Evolutionary conservation across 148 eudicot species (phyloP).

Genomic region (Rhododendron mucronatum): DNA sequence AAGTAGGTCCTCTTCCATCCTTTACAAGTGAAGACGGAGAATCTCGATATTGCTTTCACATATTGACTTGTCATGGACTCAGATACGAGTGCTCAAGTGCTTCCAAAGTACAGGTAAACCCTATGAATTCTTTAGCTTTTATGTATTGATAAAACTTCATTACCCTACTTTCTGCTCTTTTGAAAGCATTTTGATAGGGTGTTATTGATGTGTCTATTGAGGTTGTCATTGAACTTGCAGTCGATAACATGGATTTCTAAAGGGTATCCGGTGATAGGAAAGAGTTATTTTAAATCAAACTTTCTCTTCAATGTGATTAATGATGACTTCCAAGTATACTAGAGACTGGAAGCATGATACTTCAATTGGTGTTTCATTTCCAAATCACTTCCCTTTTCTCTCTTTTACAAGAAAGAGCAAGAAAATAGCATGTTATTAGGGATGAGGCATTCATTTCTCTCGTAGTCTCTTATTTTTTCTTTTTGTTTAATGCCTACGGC

Average conservation of each 20-base stretch:
- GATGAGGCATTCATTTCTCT: not conserved
- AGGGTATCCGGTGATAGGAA: not conserved
- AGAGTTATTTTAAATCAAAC: not conserved
- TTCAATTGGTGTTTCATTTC: not conserved
- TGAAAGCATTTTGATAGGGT: not conserved
- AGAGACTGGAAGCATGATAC: not conserved
- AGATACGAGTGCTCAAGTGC: constrained; percentile 75
- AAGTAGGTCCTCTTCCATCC: constrained; percentile 67
- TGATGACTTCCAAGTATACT: not conserved
- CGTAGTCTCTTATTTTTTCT: not conserved
- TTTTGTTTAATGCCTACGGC: not conserved
- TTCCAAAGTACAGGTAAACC: constrained; percentile 66
- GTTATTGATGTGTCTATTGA: not conserved
- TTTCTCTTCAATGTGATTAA: not conserved
- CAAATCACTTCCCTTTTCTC: not conserved
- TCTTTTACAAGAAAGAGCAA: not conserved
- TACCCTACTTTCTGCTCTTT: not conserved
- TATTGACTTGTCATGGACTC: constrained; percentile 66
- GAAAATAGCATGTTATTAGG: not conserved
- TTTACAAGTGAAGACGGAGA: constrained; percentile 67
- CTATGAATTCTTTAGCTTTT: not conserved
- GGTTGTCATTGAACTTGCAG: not conserved
- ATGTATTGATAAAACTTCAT: not conserved
- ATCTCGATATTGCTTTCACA: constrained; percentile 62
- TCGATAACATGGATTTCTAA: not conserved